Base-by-base conservation (phyloP, 495 filamentous ascomycete genomes). In the Penicillium desertorum region DNA sequence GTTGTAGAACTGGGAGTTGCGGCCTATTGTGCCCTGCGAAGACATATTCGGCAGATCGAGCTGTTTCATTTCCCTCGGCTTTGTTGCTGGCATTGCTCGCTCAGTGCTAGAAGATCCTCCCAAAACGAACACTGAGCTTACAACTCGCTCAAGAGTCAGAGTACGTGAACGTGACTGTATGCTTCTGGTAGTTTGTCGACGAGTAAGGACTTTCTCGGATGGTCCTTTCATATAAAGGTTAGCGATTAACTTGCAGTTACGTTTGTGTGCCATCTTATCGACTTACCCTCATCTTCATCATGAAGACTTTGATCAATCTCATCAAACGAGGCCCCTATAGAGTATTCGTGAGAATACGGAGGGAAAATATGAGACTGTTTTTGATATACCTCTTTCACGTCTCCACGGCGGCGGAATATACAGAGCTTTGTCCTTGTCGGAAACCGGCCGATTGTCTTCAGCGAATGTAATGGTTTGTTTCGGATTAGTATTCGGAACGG, bases 1-100 rank as follows among this genome's bases (percentile, higher is more conserved):
- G 57, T 89, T 87, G 12, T 89, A 74, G 57, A 96, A 94, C 4
- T 83, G 80, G 11, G 89, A 92, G 66, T 94, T 94, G 30, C 90
- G 78, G 22, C 88, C 90, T 25, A 92, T 63, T 0, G 90, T 93
- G 6, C 88, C 69, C 8, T 65, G 63, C 2, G 65, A 63, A 3
- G 65, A 72, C 11, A 72, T 61, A 19, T 59, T 55, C 3, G 69
- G 67, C 55, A 72, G 56, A 22, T 61, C 54, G 6, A 62, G 55
- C 14, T 62, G 47, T 37, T 61, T 63, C 49, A 58, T 46, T 36
- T 17, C 36, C 16, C n/a, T 34, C 27, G 25, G 20, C 17, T 4
- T 56, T 49, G 25, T 36, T 9, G 23, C 29, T 46, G 19, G 45
- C 11, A 34, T 46, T 23, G 12, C 22, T 17, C 22, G 10, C 1